Evolutionary conservation across 1,284 basidiomycete genomes (phyloP).

Genomic region (Peniophora sp.): DNA sequence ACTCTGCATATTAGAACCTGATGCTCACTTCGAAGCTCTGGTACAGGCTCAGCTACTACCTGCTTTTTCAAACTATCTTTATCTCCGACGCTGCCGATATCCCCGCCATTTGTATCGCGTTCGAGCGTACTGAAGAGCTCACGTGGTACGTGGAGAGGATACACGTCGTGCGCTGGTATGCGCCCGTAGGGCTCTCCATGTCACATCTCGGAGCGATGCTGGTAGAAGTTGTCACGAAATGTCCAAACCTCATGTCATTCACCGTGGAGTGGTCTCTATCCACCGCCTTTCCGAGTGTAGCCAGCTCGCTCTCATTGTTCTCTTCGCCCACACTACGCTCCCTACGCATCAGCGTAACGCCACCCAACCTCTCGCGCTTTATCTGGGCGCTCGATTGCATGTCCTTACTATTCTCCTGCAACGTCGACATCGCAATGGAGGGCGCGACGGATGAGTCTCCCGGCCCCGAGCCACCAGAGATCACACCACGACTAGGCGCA

Average conservation of each 20-base stretch:
- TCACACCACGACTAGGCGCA: constrained; percentile 38
- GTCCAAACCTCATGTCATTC: constrained; percentile 65
- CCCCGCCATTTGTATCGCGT: constrained; percentile 33
- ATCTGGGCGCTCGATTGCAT: constrained; percentile 61
- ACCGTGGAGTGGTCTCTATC: constrained; percentile 55
- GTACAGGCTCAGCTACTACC: constrained; percentile 45
- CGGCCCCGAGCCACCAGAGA: constrained; percentile 2
- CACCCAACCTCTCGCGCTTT: constrained; percentile 46
- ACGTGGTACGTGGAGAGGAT: constrained; percentile 63
- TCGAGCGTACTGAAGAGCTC: constrained; percentile 41
- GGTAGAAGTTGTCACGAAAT: constrained; percentile 45
- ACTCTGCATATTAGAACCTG: constrained; percentile 39
- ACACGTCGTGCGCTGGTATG: constrained; percentile 48
- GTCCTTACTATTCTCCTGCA: constrained; percentile 41
- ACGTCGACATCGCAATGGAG: constrained; percentile 42
- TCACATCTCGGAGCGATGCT: constrained; percentile 38
- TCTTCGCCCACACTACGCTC: constrained; percentile 44
- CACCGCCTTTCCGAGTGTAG: constrained; percentile 47
- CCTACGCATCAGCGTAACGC: constrained; percentile 50
- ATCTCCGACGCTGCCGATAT: constrained; percentile 48
- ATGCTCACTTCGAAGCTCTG: constrained; percentile 42
- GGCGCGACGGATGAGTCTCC: not conserved
- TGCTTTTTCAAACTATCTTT: constrained; percentile 57
- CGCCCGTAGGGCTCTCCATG: constrained; percentile 25
- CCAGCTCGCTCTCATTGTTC: constrained; percentile 46